Evolutionary conservation across 1,284 basidiomycete species (phyloP).

Genomic region (Wolfiporia cocos): DNA sequence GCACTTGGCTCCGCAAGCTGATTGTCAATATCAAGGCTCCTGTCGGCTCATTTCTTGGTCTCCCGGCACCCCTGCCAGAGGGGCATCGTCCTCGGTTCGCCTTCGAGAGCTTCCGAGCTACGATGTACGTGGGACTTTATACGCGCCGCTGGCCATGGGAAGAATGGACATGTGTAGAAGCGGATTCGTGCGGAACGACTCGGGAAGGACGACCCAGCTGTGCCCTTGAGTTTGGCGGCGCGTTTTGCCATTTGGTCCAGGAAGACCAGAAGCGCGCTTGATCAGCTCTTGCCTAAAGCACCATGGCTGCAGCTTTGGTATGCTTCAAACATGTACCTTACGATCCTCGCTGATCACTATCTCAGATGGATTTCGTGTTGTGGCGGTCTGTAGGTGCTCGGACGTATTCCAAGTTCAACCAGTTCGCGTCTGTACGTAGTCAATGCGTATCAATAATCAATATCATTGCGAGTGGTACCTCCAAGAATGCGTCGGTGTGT

Average conservation of each 20-base stretch:
- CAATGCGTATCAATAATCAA: too few species aligned
- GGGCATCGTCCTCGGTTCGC: conserved; percentile 18
- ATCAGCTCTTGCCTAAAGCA: too few species aligned
- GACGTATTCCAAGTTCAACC: too few species aligned
- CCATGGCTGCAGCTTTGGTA: too few species aligned
- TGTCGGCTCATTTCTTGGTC: conserved; percentile 15
- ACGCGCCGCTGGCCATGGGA: conserved; percentile 15
- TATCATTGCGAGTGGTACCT: too few species aligned
- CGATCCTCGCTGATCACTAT: too few species aligned
- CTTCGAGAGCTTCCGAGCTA: conserved; percentile 20
- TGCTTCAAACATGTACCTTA: too few species aligned
- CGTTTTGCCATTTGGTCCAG: conserved; percentile 11
- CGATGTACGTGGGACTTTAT: conserved; percentile 12
- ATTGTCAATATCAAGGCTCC: conserved; percentile 14
- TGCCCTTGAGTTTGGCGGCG: conserved; percentile 22
- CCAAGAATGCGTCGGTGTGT: too few species aligned
- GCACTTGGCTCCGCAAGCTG: conserved; percentile 14
- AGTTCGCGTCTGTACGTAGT: too few species aligned
- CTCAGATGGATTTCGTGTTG: too few species aligned
- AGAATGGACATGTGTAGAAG: conserved; percentile 16
- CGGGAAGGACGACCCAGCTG: conserved; percentile 13
- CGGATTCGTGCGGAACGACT: conserved; percentile 10
- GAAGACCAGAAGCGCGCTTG: neutral
- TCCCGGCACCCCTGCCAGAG: conserved; percentile 16
- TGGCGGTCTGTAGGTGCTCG: too few species aligned